These are phyloP conservation scores for Fusarium oligoseptatum DNA, from an alignment of 2,329 filamentous ascomycete species.

Conservation along the genomic window DNA sequence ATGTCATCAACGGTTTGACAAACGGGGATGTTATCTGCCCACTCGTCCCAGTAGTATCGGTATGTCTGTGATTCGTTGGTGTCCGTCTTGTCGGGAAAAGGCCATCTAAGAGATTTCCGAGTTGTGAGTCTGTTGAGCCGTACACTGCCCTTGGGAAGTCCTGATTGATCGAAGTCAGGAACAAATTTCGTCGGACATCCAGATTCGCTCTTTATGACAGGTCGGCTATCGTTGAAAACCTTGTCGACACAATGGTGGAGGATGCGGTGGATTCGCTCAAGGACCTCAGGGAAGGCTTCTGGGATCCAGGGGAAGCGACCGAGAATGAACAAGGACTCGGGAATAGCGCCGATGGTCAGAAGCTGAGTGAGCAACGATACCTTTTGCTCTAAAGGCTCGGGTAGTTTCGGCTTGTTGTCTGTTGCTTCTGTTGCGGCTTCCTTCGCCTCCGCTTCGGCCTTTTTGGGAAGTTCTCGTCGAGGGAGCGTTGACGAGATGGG, in stretches of 20 bases:
- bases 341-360: slow-evolving; percentile 90
- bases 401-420: slow-evolving; percentile 66
- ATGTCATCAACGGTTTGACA: slow-evolving; percentile 93
- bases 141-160: slow-evolving; percentile 77
- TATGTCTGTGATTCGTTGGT: slow-evolving; percentile 84
- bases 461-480: slow-evolving; percentile 66
- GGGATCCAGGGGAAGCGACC: slow-evolving; percentile 94
- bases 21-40: slow-evolving; percentile 91
- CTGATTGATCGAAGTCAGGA: slow-evolving; percentile 71
- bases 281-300: slow-evolving; percentile 85
- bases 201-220: slow-evolving; percentile 47
- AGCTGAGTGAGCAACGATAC: slow-evolving; percentile 85
- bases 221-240: slow-evolving; percentile 67
- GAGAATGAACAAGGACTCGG: slow-evolving; percentile 91
- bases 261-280: slow-evolving; percentile 85
- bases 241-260: slow-evolving; percentile 85
- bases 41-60: slow-evolving; percentile 97
- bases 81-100: slow-evolving; percentile 82
- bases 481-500: slow-evolving; percentile 56
- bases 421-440: slow-evolving; percentile 55
- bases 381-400: slow-evolving; percentile 89
- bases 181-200: slow-evolving; percentile 61
- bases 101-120: slow-evolving; percentile 84
- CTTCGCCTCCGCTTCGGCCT: slow-evolving; percentile 67
- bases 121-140: slow-evolving; percentile 70